Percentiles rank a stretch among this genome's conserved stretches.
Evolutionary conservation across 2,329 filamentous ascomycete genomes (phyloP).

Genomic region (Penicillium janthinellum): DNA sequence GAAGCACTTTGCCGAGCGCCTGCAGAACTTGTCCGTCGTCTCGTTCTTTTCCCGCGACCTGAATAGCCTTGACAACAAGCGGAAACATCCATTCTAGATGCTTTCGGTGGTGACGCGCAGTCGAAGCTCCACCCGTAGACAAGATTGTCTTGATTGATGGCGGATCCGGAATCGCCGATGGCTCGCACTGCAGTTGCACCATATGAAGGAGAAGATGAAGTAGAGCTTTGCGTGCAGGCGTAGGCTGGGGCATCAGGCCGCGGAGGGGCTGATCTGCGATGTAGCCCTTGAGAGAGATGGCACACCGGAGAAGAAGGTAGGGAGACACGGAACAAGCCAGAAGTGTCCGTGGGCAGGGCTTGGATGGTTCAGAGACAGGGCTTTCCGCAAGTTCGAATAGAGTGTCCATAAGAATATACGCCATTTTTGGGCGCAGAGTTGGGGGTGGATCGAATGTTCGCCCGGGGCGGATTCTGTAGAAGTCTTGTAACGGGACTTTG

Average conservation of each 20-base stretch:
- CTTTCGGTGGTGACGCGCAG: conserved; percentile 59
- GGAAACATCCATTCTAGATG: conserved; percentile 83
- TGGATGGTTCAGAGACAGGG: conserved; percentile 44
- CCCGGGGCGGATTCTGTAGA: conserved; percentile 69
- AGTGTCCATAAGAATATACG: conserved; percentile 78
- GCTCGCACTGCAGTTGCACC: conserved; percentile 68
- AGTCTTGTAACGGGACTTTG: conserved; percentile 58
- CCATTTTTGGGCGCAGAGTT: conserved; percentile 69
- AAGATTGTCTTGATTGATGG: conserved; percentile 21
- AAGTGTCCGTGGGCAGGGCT: conserved; percentile 50
- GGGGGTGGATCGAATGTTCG: conserved; percentile 70
- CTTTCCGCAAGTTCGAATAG: conserved; percentile 69
- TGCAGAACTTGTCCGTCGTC: conserved; percentile 43
- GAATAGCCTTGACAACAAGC: conserved; percentile 52
- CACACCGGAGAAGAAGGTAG: conserved; percentile 79
- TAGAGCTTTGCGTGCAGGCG: conserved; percentile 77
- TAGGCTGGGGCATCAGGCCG: conserved; percentile 84
- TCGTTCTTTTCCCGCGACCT: conserved; percentile 44
- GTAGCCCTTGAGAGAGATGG: conserved; percentile 78
- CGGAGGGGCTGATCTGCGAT: conserved; percentile 89
- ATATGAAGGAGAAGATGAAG: conserved; percentile 69
- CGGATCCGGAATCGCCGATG: conserved; percentile 64
- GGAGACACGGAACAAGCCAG: conserved; percentile 77
- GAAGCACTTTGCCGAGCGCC: conserved; percentile 62
- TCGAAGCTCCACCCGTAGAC: conserved; percentile 49